Base-by-base conservation (phyloP, 2,329 filamentous ascomycete genomes). In the Talaromyces rugulosus region DNA sequence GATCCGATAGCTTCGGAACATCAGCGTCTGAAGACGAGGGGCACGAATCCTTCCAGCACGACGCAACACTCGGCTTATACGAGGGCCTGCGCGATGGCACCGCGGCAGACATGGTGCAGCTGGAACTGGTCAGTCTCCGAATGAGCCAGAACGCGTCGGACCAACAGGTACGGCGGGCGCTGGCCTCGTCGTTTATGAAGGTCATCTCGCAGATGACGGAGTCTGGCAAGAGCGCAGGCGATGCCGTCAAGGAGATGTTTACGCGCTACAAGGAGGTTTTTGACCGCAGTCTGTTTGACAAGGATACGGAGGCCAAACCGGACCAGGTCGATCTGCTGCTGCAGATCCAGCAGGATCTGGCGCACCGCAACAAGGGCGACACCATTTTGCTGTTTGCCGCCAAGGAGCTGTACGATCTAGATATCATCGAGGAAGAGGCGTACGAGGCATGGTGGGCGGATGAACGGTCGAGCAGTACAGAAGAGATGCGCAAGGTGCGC, bases 51-150 rank as follows among this genome's bases (percentile, higher is more conserved):
- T 98, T 98, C 83, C 91, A 96, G 73, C 83, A 89, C 64, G 94
- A 97, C 71, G 94, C 94, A 30, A 90, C 94, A 3, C 83, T 88
- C 66, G 94, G 91, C 64, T 85, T 98, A n/a, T 84, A 93, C 64
- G 93, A 97, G 70, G 90, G 92, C 28, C 82, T 98, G 50, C 88
- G 89, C 58, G 85, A 87, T 63, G 89, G 88, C 27, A 81, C 86
- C 56, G 85, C 86, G 14, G 85, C 87, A 11, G 91, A 96, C 72
- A 95, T 96, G 66, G 93, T 96, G 70, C 92, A 94, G 73, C 85
- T 98, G 36, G 95, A 99, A 74, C 90, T 99, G 65, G 96, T 93
- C 81, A 91, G 92, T 54, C 82, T 98, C n/a, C 89, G 94, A 11
- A 91, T 99, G 75, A 89, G 89, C 60, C 91, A 90, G 70, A 92